phyloP scores from a whole-genome alignment of 1,139 yeast genomes.

The Fermentozyma sake region DNA sequence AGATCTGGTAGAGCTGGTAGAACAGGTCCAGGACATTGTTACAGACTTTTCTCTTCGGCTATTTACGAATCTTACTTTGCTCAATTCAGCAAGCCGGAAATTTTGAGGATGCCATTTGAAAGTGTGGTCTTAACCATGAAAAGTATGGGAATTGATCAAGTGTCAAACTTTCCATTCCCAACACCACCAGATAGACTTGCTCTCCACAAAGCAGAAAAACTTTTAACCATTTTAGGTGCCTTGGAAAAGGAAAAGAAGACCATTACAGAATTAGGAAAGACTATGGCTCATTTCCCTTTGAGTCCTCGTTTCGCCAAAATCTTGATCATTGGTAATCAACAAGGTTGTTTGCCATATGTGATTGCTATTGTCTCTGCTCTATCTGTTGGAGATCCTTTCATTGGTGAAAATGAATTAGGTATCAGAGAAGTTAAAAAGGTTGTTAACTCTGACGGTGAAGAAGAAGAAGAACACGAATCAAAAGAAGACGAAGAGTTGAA shows the following conservation, averaged over 20 bases:
- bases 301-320: slow-evolving; percentile 93
- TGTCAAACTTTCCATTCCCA: slow-evolving; percentile 92
- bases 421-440: slow-evolving; percentile 22
- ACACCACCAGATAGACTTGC: slow-evolving; percentile 77
- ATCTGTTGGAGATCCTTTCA: slow-evolving; percentile 91
- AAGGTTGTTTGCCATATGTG: slow-evolving; percentile 77
- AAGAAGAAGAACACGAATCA: slow-evolving; percentile 20
- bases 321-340: slow-evolving; percentile 83
- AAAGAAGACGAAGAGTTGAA: slow-evolving; percentile 34
- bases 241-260: slow-evolving; percentile 44
- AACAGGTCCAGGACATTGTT: slow-evolving; percentile 98
- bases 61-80: slow-evolving; percentile 82
- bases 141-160: slow-evolving; percentile 91
- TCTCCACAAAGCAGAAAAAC: slow-evolving; percentile 60
- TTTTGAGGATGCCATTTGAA: slow-evolving; percentile 91
- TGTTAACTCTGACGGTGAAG: slow-evolving; percentile 27
- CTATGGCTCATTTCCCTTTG: slow-evolving; percentile 88
- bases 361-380: slow-evolving; percentile 89
- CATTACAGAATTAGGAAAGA: slow-evolving; percentile 74
- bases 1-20: slow-evolving; percentile 99
- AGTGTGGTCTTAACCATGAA: slow-evolving; percentile 93
- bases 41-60: slow-evolving; percentile 91
- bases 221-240: slow-evolving; percentile 77
- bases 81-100: slow-evolving; percentile 85
- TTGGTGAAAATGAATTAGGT: slow-evolving; percentile 70